Percentiles rank a stretch among this genome's conserved stretches.
Conservation (phyloP, 768 basidiomycete genomes). For the Kwoniella dejecticola region DNA sequence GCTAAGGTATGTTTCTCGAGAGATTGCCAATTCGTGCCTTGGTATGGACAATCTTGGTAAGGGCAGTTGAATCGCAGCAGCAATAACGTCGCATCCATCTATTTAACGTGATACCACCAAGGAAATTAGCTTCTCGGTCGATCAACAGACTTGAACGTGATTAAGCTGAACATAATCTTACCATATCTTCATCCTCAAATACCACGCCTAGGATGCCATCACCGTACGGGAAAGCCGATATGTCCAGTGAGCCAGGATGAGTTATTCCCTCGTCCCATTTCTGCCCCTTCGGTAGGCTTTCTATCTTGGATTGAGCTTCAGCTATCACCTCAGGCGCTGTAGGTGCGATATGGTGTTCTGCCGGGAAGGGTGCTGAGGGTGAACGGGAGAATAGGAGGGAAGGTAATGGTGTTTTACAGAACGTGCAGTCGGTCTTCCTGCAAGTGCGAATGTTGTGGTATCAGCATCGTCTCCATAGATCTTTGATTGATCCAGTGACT, state of each 20-base stretch:
- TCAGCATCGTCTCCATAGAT: too few species aligned
- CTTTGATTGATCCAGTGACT: too few species aligned
- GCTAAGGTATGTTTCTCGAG: slow-evolving; percentile 80
- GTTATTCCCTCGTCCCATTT: slow-evolving; percentile 42
- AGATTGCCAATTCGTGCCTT: slow-evolving; percentile 84
- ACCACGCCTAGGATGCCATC: slow-evolving; percentile 65
- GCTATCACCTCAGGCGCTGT: slow-evolving; percentile 38
- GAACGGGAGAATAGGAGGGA: slow-evolving; percentile 50
- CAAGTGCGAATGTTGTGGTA: background rate
- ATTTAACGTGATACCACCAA: background rate
- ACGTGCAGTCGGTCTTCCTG: slow-evolving; percentile 81
- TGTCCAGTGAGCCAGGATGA: slow-evolving; percentile 46
- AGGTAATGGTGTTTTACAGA: slow-evolving; percentile 69
- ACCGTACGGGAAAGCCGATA: slow-evolving; percentile 37
- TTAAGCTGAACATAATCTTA: slow-evolving; percentile 27
- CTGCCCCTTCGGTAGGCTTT: slow-evolving; percentile 38
- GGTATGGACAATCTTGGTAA: slow-evolving; percentile 75
- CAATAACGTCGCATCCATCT: slow-evolving; percentile 89
- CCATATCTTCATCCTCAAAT: slow-evolving; percentile 78
- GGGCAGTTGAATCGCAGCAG: slow-evolving; percentile 95
- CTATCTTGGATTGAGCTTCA: slow-evolving; percentile 35
- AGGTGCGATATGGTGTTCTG: slow-evolving; percentile 36
- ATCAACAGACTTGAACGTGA: too few species aligned
- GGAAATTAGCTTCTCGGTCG: slow-evolving; percentile 4
- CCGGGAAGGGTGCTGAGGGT: slow-evolving; percentile 44